Percentiles rank a stretch among this genome's conserved stretches.
phyloP scores from a whole-genome alignment of 192 early-diverging fungal species.

The Coemansia sp. region DNA sequence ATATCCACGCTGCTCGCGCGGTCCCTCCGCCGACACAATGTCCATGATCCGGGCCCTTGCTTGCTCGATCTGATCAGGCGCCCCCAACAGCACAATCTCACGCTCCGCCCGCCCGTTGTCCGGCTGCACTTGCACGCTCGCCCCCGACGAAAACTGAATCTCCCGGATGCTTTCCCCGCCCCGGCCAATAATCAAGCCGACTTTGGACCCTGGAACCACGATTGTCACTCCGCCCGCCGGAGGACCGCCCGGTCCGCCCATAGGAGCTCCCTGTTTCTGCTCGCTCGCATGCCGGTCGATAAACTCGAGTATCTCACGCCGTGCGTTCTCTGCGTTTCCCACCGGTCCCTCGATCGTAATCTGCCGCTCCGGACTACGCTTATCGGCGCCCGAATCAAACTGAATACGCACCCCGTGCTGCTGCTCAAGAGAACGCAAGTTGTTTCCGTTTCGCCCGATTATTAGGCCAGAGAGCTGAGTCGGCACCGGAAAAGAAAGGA shows the following conservation, averaged over 20 bases:
- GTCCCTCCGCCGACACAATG: conserved; percentile 57
- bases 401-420: conserved; percentile 71
- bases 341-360: conserved; percentile 41
- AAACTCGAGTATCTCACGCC: conserved; percentile 41
- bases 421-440: conserved; percentile 75
- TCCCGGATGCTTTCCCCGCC: conserved; percentile 76
- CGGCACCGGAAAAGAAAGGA: conserved; percentile 60
- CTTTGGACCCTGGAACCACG: conserved; percentile 64
- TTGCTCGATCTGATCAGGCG: conserved; percentile 63
- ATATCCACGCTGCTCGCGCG: background rate
- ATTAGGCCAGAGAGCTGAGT: conserved; percentile 72
- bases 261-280: conserved; percentile 11
- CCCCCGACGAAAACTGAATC: conserved; percentile 66
- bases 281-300: conserved; percentile 14
- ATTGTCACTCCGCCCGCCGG: conserved; percentile 43
- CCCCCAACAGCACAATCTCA: conserved; percentile 69
- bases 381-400: conserved; percentile 56
- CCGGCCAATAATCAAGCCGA: conserved; percentile 82
- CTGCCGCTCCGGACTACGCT: conserved; percentile 31
- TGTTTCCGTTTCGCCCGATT: conserved; percentile 79
- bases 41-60: conserved; percentile 77
- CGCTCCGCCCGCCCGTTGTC: conserved; percentile 56
- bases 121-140: conserved; percentile 69
- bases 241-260: too few species aligned
- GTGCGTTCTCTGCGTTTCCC: conserved; percentile 19